These are phyloP conservation scores for Aspergillus bridgeri DNA, from an alignment of 495 filamentous ascomycete species.

Conservation along the genomic window DNA sequence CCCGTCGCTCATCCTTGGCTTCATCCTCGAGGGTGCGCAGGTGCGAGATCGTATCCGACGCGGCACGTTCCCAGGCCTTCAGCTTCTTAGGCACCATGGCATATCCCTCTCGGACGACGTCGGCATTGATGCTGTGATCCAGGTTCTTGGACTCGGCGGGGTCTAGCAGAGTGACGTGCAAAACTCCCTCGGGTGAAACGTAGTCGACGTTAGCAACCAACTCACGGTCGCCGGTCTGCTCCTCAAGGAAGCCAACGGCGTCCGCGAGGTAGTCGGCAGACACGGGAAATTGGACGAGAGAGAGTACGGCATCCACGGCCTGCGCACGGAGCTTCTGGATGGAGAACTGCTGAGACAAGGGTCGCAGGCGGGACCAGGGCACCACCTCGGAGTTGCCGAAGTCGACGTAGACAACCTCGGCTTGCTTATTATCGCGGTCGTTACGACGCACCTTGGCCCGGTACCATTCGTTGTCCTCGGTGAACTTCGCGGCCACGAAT, in stretches of 20 bases:
- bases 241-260: conserved; percentile 64
- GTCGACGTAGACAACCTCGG: conserved; percentile 91
- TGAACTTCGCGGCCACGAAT: conserved; percentile 84
- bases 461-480: conserved; percentile 88
- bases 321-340: conserved; percentile 77
- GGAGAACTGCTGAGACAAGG: conserved; percentile 76
- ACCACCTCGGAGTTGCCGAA: conserved; percentile 91
- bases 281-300: conserved; percentile 80
- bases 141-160: conserved; percentile 54
- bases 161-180: conserved; percentile 86
- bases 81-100: conserved; percentile 88
- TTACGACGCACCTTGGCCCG: conserved; percentile 86
- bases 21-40: conserved; percentile 65
- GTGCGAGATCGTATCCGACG: conserved; percentile 60
- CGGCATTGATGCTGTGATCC: conserved; percentile 80
- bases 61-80: conserved; percentile 81
- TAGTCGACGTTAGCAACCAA: conserved; percentile 90
- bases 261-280: conserved; percentile 76
- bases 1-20: conserved; percentile 72
- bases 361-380: conserved; percentile 76
- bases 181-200: conserved; percentile 66
- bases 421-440: conserved; percentile 81
- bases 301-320: conserved; percentile 82
- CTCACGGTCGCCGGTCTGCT: conserved; percentile 61
- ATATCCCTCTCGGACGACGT: conserved; percentile 75